Evolutionary conservation across 345 rosid genomes (phyloP), one percentile per base, ranked within the genome.

Genomic region (Bretschneidera sinensis): DNA sequence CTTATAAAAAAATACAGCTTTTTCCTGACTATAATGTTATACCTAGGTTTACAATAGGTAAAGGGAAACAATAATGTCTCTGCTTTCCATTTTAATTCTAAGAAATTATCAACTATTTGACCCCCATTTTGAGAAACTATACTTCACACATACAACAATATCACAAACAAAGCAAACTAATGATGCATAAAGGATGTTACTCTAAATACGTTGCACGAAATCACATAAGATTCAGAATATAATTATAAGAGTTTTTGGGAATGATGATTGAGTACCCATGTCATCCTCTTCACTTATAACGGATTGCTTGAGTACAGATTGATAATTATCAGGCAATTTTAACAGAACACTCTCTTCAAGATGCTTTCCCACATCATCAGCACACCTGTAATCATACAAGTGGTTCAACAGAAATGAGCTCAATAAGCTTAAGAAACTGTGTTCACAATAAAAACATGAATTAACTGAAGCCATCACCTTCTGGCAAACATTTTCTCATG

Each of bases 271-370:
- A 51, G 9, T 80, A 90, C 96, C 92, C 97, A 90, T 90, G 69
- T 86, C 99, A 68, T 90, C 92, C 24, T 82, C 85, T 65, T 63
- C 92, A 35, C 91, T 87, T 43, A 88, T 85, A 55, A 83, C 54
- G 5, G 96, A 94, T 61, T 94, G 95, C 72, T 79, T 87, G n/a
- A 84, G 74, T 48, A 70, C 70, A 4, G 90, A 86, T 49, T 71
- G 96, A 69, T 94, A 94, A 61, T 83, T 83, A 45, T 84, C 92
- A 0, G 96, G 91, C 73, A 94, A 74, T 69, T 82, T 86, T 9
- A 84, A 75, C 17, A 88, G 79, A 51, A 85, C 89, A 58, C 78
- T 83, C 61, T 84, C 92, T 53, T 84, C 79, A 23, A 88, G 79
- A 77, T 82, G 90, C 56, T 77, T 83, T 61, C 77, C 82, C 24